phyloP scores from a whole-genome alignment of 495 filamentous ascomycete genomes.

The Aspergillus sclerotiicarbonarius region DNA sequence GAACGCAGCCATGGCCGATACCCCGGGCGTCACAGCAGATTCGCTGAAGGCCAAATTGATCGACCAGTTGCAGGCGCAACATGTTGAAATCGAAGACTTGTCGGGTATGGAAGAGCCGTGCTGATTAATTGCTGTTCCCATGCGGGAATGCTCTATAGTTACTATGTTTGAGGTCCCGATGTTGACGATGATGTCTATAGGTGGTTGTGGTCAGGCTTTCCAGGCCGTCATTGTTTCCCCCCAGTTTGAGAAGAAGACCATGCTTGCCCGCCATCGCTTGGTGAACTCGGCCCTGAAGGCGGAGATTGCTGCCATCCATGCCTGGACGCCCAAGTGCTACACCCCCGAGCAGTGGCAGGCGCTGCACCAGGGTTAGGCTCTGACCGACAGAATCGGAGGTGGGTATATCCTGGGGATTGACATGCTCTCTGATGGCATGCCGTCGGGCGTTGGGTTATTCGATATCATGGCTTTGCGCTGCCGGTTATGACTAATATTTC shows the following conservation, averaged over 20 bases:
- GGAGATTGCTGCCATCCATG: conserved; percentile 95
- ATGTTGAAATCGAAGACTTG: conserved; percentile 91
- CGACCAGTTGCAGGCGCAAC: conserved; percentile 69
- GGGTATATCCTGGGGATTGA: conserved; percentile 18
- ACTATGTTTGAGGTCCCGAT: not conserved
- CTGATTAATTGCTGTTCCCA: not conserved
- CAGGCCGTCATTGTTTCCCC: conserved; percentile 88
- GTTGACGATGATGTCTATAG: conserved; percentile 36
- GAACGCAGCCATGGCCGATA: conserved; percentile 46
- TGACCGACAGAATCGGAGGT: not conserved
- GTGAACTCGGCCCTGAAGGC: conserved; percentile 84
- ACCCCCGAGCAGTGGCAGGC: conserved; percentile 92
- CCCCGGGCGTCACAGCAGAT: conserved; percentile 65
- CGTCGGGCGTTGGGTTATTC: conserved; percentile 19
- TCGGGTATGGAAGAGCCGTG: conserved; percentile 61
- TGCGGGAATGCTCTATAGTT: not conserved
- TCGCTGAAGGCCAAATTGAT: conserved; percentile 66
- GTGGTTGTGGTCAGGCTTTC: conserved; percentile 94
- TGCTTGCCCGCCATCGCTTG: conserved; percentile 81
- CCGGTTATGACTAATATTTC: conserved; percentile 4
- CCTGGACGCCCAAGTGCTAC: conserved; percentile 97
- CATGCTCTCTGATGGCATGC: conserved; percentile 15
- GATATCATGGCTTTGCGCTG: conserved; percentile 18
- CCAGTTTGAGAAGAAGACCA: conserved; percentile 80
- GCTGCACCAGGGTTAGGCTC: conserved; percentile 46